Conservation (phyloP, 2,329 filamentous ascomycete species). For the Juglanconis oblonga region DNA sequence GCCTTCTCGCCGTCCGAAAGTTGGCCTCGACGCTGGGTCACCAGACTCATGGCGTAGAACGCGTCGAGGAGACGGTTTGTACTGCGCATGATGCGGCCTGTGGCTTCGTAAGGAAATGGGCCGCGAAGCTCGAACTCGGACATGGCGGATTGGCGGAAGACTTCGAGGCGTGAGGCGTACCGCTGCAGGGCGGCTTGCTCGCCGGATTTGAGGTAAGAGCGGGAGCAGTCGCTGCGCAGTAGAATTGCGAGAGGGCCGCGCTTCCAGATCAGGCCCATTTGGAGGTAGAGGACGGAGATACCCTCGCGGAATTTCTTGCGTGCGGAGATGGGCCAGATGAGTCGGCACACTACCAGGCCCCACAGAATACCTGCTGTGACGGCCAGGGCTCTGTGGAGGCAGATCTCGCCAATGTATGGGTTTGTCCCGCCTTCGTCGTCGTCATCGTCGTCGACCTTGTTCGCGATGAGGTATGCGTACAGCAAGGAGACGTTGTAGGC, state of each 20-base stretch:
- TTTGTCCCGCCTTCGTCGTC: slow-evolving; percentile 84
- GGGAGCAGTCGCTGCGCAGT: slow-evolving; percentile 53
- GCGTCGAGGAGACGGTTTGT: slow-evolving; percentile 86
- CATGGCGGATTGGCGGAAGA: slow-evolving; percentile 67
- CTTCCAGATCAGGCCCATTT: slow-evolving; percentile 96
- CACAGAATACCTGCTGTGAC: slow-evolving; percentile 86
- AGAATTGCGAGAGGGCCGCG: slow-evolving; percentile 80
- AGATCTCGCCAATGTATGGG: slow-evolving; percentile 85
- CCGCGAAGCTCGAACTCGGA: slow-evolving; percentile 86
- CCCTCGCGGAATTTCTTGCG: slow-evolving; percentile 86
- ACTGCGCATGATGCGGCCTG: slow-evolving; percentile 70
- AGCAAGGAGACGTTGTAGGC: slow-evolving; percentile 95
- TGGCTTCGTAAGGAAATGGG: slow-evolving; percentile 75
- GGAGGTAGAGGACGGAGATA: slow-evolving; percentile 84
- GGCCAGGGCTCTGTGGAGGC: slow-evolving; percentile 80
- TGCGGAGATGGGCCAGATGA: slow-evolving; percentile 93
- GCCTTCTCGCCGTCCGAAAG: slow-evolving; percentile 78
- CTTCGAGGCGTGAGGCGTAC: slow-evolving; percentile 72
- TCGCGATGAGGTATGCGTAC: slow-evolving; percentile 87
- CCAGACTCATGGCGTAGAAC: slow-evolving; percentile 94
- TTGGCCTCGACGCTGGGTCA: slow-evolving; percentile 76
- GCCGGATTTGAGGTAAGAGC: slow-evolving; percentile 78
- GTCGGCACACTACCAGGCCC: slow-evolving; percentile 84
- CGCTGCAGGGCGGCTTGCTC: slow-evolving; percentile 86
- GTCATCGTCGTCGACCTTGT: slow-evolving; percentile 74